Evolutionary conservation across 768 basidiomycete genomes (phyloP).

Genomic region (Artomyces pyxidatus): DNA sequence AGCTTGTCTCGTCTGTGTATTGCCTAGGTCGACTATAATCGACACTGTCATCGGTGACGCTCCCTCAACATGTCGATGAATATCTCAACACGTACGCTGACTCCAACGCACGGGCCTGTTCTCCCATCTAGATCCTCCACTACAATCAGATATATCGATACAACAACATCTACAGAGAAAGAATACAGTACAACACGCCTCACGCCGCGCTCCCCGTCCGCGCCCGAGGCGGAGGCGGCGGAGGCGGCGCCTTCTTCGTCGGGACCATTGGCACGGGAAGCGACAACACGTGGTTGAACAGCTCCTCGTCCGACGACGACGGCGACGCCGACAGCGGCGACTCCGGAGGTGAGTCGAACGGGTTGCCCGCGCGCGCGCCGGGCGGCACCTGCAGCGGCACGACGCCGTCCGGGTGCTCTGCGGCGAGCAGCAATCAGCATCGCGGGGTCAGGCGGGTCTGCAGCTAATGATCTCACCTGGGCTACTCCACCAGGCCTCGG

Average conservation of each 20-base stretch:
- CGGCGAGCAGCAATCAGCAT: slow-evolving; percentile 3
- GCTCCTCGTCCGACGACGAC: slow-evolving; percentile 79
- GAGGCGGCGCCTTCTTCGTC: slow-evolving; percentile 22
- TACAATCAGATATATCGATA: too few species aligned
- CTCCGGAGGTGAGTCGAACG: slow-evolving; percentile 63
- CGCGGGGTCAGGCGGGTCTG: background rate
- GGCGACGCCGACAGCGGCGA: slow-evolving; percentile 68
- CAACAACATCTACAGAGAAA: too few species aligned
- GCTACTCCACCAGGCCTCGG: slow-evolving; percentile 70
- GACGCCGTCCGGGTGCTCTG: slow-evolving; percentile 54
- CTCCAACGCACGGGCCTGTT: too few species aligned
- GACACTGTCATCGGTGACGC: too few species aligned
- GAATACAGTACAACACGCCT: too few species aligned
- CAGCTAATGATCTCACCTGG: slow-evolving; percentile 38
- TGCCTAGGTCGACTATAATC: too few species aligned
- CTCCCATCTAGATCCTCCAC: too few species aligned
- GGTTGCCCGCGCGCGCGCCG: slow-evolving; percentile 36
- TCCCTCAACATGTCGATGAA: too few species aligned
- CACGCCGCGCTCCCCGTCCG: background rate
- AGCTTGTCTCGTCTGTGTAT: too few species aligned
- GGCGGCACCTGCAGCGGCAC: slow-evolving; percentile 35
- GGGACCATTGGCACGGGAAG: slow-evolving; percentile 60
- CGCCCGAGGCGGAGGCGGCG: slow-evolving; percentile 18
- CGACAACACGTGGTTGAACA: slow-evolving; percentile 64
- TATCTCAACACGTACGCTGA: too few species aligned